A percentile compares a stretch with the other conserved stretches of the same genome.
These are phyloP conservation scores for Fusarium sp. DNA, from an alignment of 2,329 filamentous ascomycete genomes.

Conservation along the genomic window DNA sequence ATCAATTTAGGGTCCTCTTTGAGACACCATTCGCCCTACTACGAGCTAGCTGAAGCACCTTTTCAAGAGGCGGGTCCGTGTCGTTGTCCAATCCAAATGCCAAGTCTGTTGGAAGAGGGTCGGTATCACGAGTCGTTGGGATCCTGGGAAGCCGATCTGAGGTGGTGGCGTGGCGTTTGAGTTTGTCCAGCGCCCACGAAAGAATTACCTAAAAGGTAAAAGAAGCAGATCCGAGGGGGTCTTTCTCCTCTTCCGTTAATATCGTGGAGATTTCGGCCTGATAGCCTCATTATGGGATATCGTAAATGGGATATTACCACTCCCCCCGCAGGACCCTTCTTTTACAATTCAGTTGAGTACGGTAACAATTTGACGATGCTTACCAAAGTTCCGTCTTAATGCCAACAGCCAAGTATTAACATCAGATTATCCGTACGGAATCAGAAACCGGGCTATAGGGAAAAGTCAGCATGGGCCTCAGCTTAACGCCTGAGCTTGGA, in stretches of 20 bases:
- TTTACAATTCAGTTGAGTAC: neutral
- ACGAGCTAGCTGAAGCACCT: constrained; percentile 12
- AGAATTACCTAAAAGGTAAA: constrained; percentile 31
- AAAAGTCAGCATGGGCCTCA: constrained; percentile 10
- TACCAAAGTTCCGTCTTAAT: constrained; percentile 10
- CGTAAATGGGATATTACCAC: constrained; percentile 1
- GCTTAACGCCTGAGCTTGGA: constrained; percentile 34
- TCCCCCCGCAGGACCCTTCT: neutral
- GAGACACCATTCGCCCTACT: constrained; percentile 39
- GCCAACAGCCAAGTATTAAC: constrained; percentile 21
- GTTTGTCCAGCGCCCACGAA: constrained; percentile 30
- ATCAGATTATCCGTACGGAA: constrained; percentile 13
- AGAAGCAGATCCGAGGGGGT: constrained; percentile 5
- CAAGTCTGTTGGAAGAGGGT: constrained; percentile 9
- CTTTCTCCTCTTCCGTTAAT: neutral
- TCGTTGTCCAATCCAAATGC: constrained; percentile 17
- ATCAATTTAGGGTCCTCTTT: constrained; percentile 1
- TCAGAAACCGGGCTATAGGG: constrained; percentile 4
- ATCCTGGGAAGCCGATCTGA: neutral
- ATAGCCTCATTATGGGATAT: constrained; percentile 9
- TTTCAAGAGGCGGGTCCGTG: constrained; percentile 37
- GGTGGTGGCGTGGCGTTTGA: constrained; percentile 38
- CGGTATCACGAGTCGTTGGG: constrained; percentile 24
- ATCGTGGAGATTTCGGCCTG: neutral
- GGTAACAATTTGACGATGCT: neutral